Percentiles rank a stretch among this genome's conserved stretches.
phyloP scores from a whole-genome alignment of 495 filamentous ascomycete genomes.

The Penicillium argentinense region DNA sequence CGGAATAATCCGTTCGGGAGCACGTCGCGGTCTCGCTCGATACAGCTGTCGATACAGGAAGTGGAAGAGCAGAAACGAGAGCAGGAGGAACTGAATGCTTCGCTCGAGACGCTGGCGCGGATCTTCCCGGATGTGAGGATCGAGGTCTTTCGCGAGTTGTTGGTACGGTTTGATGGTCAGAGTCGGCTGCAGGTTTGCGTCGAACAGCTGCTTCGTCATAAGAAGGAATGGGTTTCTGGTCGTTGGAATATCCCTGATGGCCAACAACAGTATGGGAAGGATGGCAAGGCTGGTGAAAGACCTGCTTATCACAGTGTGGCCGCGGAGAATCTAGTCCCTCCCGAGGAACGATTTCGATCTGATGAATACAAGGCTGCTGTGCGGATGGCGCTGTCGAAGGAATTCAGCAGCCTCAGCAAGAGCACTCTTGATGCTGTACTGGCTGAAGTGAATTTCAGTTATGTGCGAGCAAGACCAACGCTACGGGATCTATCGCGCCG shows the following conservation, averaged over 20 bases:
- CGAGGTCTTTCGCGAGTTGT: constrained; percentile 91
- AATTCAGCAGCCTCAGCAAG: constrained; percentile 78
- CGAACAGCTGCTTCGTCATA: constrained; percentile 78
- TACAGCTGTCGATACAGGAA: constrained; percentile 14
- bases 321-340: constrained; percentile 47
- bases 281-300: constrained; percentile 10
- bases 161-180: constrained; percentile 75
- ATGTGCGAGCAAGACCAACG: constrained; percentile 71
- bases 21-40: constrained; percentile 32
- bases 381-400: constrained; percentile 59
- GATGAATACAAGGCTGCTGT: constrained; percentile 72
- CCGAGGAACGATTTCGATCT: constrained; percentile 72
- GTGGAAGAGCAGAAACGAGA: constrained; percentile 33
- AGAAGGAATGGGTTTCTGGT: constrained; percentile 71
- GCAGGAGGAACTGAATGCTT: constrained; percentile 71
- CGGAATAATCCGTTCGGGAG: constrained; percentile 47
- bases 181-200: constrained; percentile 83
- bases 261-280: constrained; percentile 14
- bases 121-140: constrained; percentile 86
- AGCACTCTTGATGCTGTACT: constrained; percentile 85
- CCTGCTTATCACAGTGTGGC: constrained; percentile 6
- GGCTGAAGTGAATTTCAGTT: constrained; percentile 87
- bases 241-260: constrained; percentile 59
- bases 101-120: constrained; percentile 66
- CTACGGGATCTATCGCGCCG: constrained; percentile 72